Conservation (phyloP, 2,329 filamentous ascomycete genomes). For the Whalleya microplaca region DNA sequence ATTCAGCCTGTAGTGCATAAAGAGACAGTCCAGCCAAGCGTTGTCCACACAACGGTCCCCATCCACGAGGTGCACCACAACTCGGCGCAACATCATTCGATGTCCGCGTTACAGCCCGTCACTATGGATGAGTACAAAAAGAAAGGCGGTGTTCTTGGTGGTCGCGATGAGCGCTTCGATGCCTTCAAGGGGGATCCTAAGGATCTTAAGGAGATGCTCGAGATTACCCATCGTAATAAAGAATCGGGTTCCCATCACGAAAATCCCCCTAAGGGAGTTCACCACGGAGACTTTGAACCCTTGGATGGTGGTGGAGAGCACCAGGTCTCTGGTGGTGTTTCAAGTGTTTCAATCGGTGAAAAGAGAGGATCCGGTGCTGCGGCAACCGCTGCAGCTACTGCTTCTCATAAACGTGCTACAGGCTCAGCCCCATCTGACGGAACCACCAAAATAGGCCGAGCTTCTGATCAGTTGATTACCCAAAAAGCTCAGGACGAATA, state of each 20-base stretch:
- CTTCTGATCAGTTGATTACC: no score
- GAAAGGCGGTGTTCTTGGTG: constrained; percentile 56
- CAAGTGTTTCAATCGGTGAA: not conserved
- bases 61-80: constrained; percentile 75
- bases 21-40: constrained; percentile 67
- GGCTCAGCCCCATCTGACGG: no score
- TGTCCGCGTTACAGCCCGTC: constrained; percentile 66
- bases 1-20: constrained; percentile 74
- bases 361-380: not conserved
- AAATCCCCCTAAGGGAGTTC: constrained; percentile 10
- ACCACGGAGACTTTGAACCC: constrained; percentile 16
- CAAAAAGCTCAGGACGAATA: no score
- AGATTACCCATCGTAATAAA: constrained; percentile 21
- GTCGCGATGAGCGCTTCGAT: constrained; percentile 59
- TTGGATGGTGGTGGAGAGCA: constrained; percentile 8
- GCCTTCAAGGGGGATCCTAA: constrained; percentile 66
- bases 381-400: no score
- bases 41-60: constrained; percentile 73
- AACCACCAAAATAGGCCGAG: no score
- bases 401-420: no score
- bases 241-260: constrained; percentile 11
- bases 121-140: constrained; percentile 65
- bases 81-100: constrained; percentile 66
- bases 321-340: not conserved
- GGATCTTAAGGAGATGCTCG: constrained; percentile 43